Conservation (phyloP, 2,329 filamentous ascomycete genomes). For the Colletotrichum brevisporum region DNA sequence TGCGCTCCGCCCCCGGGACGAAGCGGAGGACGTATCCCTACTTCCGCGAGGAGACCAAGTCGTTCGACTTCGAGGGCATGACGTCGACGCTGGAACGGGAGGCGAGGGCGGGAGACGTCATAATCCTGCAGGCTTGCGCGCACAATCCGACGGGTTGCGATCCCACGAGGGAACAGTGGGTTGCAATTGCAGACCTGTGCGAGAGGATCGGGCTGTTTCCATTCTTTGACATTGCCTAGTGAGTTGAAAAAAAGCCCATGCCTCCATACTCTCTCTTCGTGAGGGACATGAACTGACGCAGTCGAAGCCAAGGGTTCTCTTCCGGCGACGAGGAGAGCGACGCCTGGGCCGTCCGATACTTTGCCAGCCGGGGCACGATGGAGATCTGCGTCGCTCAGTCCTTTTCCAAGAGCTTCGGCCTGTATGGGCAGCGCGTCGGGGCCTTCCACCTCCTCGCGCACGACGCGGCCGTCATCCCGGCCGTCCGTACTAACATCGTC, state of each 20-base stretch:
- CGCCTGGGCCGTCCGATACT: slow-evolving; percentile 49
- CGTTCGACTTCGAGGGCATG: slow-evolving; percentile 48
- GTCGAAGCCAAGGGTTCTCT: slow-evolving; percentile 48
- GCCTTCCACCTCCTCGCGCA: slow-evolving; percentile 16
- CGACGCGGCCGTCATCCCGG: not conserved
- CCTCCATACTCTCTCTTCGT: too few relatives aligned
- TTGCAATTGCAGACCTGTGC: slow-evolving; percentile 45
- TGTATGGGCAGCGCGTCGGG: slow-evolving; percentile 50
- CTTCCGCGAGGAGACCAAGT: slow-evolving; percentile 43
- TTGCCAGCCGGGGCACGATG: slow-evolving; percentile 40
- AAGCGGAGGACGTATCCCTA: slow-evolving; percentile 45
- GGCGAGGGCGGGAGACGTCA: slow-evolving; percentile 45
- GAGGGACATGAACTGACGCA: not conserved
- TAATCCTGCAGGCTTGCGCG: slow-evolving; percentile 50
- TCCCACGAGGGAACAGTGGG: slow-evolving; percentile 48
- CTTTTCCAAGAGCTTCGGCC: slow-evolving; percentile 49
- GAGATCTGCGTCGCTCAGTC: slow-evolving; percentile 47
- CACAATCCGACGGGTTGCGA: slow-evolving; percentile 53
- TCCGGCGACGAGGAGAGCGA: slow-evolving; percentile 49
- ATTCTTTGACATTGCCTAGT: slow-evolving; percentile 51
- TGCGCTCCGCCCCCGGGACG: slow-evolving; percentile 41
- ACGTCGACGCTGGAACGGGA: slow-evolving; percentile 40
- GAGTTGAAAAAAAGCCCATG: not conserved
- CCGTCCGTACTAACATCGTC: not conserved
- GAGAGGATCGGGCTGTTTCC: slow-evolving; percentile 46